Percentiles rank a stretch among this genome's conserved stretches.
phyloP scores from a whole-genome alignment of 192 early-diverging fungal genomes.

The Coemansia guatemalensis region DNA sequence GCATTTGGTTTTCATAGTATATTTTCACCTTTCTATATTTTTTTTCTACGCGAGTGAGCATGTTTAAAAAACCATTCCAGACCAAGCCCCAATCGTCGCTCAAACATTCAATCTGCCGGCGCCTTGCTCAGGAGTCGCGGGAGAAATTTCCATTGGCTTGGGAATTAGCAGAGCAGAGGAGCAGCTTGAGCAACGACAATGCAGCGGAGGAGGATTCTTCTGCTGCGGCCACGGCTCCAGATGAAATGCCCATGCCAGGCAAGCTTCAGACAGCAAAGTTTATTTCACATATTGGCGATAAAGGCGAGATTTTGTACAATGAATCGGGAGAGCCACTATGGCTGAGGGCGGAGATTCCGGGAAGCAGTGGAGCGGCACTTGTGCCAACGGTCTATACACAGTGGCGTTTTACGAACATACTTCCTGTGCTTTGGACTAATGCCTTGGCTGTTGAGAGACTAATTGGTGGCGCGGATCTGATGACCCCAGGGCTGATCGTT shows the following conservation, averaged over 20 bases:
- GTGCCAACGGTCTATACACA: slow-evolving; percentile 77
- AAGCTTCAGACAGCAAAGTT: slow-evolving; percentile 67
- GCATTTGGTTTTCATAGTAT: no score
- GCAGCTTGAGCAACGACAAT: slow-evolving; percentile 32
- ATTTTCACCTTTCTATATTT: slow-evolving; percentile 11
- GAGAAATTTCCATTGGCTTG: slow-evolving; percentile 47
- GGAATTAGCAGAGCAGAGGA: slow-evolving; percentile 28
- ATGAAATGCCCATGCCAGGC: slow-evolving; percentile 44
- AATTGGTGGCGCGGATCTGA: slow-evolving; percentile 70
- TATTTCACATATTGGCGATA: slow-evolving; percentile 61
- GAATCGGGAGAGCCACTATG: slow-evolving; percentile 63
- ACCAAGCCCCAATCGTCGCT: slow-evolving; percentile 69
- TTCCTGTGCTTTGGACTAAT: slow-evolving; percentile 69
- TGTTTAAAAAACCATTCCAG: slow-evolving; percentile 77
- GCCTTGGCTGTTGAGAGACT: slow-evolving; percentile 68
- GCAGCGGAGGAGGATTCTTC: slow-evolving; percentile 19
- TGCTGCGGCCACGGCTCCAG: slow-evolving; percentile 18
- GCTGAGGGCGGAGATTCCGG: slow-evolving; percentile 56
- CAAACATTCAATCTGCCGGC: slow-evolving; percentile 66
- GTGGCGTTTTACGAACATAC: slow-evolving; percentile 67
- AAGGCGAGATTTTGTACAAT: slow-evolving; percentile 64
- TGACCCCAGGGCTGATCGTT: slow-evolving; percentile 39
- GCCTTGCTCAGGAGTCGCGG: slow-evolving; percentile 63
- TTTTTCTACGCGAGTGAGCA: slow-evolving; percentile 21
- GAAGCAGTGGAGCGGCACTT: slow-evolving; percentile 40